A percentile compares a stretch with the other conserved stretches of the same genome.
Evolutionary conservation across 306 rosid species (phyloP).

Genomic region (Malus fusca): DNA sequence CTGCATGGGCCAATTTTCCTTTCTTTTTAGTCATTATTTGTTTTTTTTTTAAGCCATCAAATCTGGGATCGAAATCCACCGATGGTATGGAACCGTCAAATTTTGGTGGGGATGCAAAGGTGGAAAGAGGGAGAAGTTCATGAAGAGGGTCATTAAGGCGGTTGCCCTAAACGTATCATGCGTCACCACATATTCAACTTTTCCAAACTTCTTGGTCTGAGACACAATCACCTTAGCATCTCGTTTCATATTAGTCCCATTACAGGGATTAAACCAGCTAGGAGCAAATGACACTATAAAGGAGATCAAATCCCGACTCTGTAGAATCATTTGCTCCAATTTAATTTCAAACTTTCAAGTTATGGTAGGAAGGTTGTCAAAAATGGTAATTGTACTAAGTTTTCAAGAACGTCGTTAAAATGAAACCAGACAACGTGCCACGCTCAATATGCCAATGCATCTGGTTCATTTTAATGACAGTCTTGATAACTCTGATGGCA

Average conservation of each 20-base stretch:
- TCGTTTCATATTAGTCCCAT: no score
- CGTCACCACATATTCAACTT: no score
- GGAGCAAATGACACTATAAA: not conserved
- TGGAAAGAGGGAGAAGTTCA: no score
- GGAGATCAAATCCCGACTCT: not conserved
- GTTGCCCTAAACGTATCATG: no score
- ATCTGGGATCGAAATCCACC: no score
- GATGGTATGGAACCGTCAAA: no score
- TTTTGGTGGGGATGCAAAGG: no score
- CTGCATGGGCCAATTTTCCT: constrained; percentile 42
- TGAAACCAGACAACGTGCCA: not conserved
- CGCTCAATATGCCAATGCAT: not conserved
- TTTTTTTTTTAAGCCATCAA: not conserved
- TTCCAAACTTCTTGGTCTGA: no score
- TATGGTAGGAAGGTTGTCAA: not conserved
- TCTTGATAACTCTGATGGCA: not conserved
- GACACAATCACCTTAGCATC: no score
- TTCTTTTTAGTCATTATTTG: no score
- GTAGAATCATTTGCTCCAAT: not conserved
- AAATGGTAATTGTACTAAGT: not conserved
- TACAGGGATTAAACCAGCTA: not conserved
- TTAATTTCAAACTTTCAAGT: not conserved
- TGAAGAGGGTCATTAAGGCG: no score
- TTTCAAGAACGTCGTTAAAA: not conserved
- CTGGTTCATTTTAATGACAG: not conserved